Evolutionary conservation across 2,329 filamentous ascomycete species (phyloP).

Genomic region (Fusarium heterosporum): DNA sequence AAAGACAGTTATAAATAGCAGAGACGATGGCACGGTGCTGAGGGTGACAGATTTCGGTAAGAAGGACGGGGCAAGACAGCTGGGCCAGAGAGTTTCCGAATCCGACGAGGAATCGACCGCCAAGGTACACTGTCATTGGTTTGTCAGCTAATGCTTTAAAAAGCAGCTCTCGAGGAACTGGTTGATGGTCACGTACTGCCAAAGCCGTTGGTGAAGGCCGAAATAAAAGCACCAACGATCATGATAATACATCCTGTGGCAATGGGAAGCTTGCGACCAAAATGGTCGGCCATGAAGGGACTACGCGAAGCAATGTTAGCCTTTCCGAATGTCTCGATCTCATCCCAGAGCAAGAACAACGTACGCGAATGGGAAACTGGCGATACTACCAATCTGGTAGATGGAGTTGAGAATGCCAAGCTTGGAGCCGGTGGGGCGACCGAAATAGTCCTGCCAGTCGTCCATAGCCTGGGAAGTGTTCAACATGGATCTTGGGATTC

Average conservation of each 20-base stretch:
- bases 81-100: constrained; percentile 75
- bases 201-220: constrained; percentile 57
- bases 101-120: constrained; percentile 60
- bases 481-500: constrained; percentile 54
- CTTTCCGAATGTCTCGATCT: not conserved
- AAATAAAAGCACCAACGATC: constrained; percentile 57
- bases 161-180: not conserved
- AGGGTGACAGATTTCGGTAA: constrained; percentile 75
- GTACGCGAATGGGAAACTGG: constrained; percentile 28
- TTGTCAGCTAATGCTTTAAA: not conserved
- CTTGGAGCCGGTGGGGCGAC: constrained; percentile 50
- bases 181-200: constrained; percentile 52
- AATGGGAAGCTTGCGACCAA: constrained; percentile 59
- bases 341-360: not conserved
- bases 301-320: constrained; percentile 3
- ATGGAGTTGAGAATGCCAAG: constrained; percentile 64
- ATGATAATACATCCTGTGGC: constrained; percentile 58
- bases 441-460: constrained; percentile 63
- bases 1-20: constrained; percentile 75
- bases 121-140: constrained; percentile 51
- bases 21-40: constrained; percentile 75
- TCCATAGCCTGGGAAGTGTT: constrained; percentile 70
- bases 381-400: constrained; percentile 59
- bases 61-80: constrained; percentile 71
- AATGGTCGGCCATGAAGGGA: constrained; percentile 55